A percentile compares a stretch with the other conserved stretches of the same genome.
Conservation (phyloP, 2,329 filamentous ascomycete species). For the Monilinia fructicola region DNA sequence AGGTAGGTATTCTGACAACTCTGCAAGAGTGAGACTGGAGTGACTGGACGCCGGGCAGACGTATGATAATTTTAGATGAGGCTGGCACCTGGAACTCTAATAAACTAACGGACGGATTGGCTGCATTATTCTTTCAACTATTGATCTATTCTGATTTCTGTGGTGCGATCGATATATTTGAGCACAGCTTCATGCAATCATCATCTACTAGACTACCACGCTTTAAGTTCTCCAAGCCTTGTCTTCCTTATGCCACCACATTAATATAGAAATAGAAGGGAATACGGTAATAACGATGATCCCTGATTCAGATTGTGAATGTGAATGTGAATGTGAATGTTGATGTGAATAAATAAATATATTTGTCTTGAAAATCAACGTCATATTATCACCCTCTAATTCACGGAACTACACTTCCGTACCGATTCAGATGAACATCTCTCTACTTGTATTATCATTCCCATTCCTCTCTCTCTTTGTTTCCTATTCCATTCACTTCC, state of each 20-base stretch:
- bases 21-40: too few species aligned
- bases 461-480: too few species aligned
- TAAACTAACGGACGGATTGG: not conserved
- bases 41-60: too few species aligned
- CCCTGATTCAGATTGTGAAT: not conserved
- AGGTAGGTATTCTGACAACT: too few species aligned
- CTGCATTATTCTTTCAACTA: not conserved
- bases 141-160: constrained; percentile 3
- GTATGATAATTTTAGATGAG: constrained; percentile 15
- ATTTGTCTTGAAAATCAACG: not conserved
- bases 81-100: constrained; percentile 4
- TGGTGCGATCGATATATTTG: constrained; percentile 11
- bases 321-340: not conserved
- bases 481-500: too few species aligned
- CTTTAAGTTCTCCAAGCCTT: not conserved
- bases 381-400: not conserved
- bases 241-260: constrained; percentile 1
- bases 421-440: not conserved
- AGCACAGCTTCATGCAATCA: constrained; percentile 16
- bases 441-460: not conserved
- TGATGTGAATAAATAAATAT: too few species aligned
- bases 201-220: not conserved
- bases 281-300: not conserved
- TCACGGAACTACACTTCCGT: not conserved
- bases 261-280: not conserved